Evolutionary conservation across 139 green algal species (phyloP).

Genomic region (Monoraphidium neglectum): DNA sequence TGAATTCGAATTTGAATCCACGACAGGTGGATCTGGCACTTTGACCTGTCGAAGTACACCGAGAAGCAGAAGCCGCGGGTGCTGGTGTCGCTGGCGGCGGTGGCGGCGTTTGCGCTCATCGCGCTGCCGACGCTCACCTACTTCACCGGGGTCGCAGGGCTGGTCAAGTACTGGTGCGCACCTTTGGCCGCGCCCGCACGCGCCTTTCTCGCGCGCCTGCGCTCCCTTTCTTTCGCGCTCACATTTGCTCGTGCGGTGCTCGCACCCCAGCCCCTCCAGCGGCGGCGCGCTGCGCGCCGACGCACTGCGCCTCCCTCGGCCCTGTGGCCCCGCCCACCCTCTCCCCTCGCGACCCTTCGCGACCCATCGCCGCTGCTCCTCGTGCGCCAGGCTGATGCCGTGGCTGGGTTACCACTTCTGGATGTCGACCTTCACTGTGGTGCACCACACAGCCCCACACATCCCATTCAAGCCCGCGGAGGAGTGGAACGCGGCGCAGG

Average conservation of each 20-base stretch:
- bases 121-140: conserved; percentile 75
- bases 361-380: no score
- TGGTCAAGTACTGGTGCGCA: conserved; percentile 88
- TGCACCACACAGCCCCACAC: conserved; percentile 98
- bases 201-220: no score
- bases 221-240: no score
- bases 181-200: no score
- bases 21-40: conserved; percentile 42
- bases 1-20: no score
- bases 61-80: conserved; percentile 78
- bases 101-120: conserved; percentile 65
- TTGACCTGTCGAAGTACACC: conserved; percentile 87
- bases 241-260: no score
- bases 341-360: no score
- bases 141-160: conserved; percentile 60
- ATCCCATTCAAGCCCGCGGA: conserved; percentile 95
- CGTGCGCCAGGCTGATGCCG: conserved; percentile 93
- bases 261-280: no score
- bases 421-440: conserved; percentile 97
- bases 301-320: no score
- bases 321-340: no score
- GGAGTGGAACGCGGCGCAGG: conserved; percentile 93
- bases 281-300: no score
- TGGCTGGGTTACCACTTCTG: conserved; percentile 99
- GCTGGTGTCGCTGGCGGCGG: conserved; percentile 73